Evolutionary conservation across 2,329 filamentous ascomycete species (phyloP).

Genomic region (Tolypocladium inflatum): DNA sequence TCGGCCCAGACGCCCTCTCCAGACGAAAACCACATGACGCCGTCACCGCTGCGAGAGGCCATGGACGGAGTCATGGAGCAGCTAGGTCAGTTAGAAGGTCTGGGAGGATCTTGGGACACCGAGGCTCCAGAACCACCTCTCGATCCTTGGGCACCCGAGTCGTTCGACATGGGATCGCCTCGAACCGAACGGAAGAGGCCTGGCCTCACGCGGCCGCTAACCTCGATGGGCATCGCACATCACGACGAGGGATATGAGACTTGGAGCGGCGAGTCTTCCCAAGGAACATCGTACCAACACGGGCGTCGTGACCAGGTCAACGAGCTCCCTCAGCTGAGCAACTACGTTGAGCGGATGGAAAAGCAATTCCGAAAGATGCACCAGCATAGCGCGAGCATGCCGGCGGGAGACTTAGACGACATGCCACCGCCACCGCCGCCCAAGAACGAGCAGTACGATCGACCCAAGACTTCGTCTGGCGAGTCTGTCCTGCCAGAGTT

Average conservation of each 20-base stretch:
- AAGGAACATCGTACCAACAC: constrained; percentile 31
- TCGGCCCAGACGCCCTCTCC: constrained; percentile 64
- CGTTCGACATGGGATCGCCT: constrained; percentile 51
- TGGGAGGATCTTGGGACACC: constrained; percentile 43
- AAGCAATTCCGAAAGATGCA: constrained; percentile 66
- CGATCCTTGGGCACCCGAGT: constrained; percentile 86
- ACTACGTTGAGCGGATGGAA: constrained; percentile 91
- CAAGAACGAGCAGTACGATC: constrained; percentile 39
- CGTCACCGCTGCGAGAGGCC: constrained; percentile 82
- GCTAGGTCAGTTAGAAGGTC: constrained; percentile 62
- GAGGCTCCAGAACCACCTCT: constrained; percentile 48
- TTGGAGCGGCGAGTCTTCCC: constrained; percentile 44
- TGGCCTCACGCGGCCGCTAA: constrained; percentile 44
- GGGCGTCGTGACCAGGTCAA: constrained; percentile 36
- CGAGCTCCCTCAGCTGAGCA: constrained; percentile 63
- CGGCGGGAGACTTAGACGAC: constrained; percentile 28
- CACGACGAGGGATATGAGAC: constrained; percentile 54
- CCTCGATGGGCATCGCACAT: constrained; percentile 60
- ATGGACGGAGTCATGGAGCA: constrained; percentile 99
- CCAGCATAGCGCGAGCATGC: constrained; percentile 40
- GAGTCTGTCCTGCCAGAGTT: constrained; percentile 28
- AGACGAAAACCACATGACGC: constrained; percentile 60
- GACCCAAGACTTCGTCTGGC: constrained; percentile 51
- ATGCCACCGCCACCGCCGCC: constrained; percentile 55
- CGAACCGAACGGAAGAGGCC: constrained; percentile 14